A percentile compares a stretch with the other conserved stretches of the same genome.
phyloP scores from a whole-genome alignment of 2,329 filamentous ascomycete species.

The Sclerotinia trifoliorum region DNA sequence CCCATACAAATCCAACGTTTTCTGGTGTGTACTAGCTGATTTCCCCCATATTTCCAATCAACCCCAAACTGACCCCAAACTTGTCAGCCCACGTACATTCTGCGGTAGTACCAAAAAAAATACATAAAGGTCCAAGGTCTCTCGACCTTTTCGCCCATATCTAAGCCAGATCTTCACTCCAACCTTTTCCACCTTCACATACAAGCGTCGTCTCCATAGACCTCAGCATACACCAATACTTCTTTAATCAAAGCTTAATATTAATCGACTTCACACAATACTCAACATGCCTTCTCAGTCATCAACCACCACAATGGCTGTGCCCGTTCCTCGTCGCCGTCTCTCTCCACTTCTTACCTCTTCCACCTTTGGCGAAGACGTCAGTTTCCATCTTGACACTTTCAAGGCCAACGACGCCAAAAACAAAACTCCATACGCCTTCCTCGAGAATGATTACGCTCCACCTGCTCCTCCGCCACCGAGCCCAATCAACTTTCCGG shows the following conservation, averaged over 20 bases:
- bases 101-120: constrained; percentile 12
- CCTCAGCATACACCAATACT: constrained; percentile 19
- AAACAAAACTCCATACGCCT: constrained; percentile 33
- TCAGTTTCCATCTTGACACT: constrained; percentile 34
- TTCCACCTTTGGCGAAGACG: constrained; percentile 33
- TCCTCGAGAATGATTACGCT: constrained; percentile 55
- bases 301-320: constrained; percentile 32
- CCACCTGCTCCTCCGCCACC: constrained; percentile 65
- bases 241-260: background rate
- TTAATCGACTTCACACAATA: background rate
- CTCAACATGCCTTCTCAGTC: constrained; percentile 36
- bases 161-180: constrained; percentile 6
- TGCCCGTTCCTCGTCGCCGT: constrained; percentile 48
- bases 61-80: constrained; percentile 11
- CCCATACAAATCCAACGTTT: constrained; percentile 11
- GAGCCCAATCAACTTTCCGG: constrained; percentile 60
- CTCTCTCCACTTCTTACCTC: constrained; percentile 45
- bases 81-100: constrained; percentile 15
- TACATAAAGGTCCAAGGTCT: constrained; percentile 22
- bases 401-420: constrained; percentile 36
- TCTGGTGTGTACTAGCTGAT: constrained; percentile 17
- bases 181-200: constrained; percentile 8
- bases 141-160: constrained; percentile 15
- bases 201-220: constrained; percentile 11
- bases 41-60: constrained; percentile 15